phyloP scores from a whole-genome alignment of 192 early-diverging fungal species.

The Entophlyctis luteolus region DNA sequence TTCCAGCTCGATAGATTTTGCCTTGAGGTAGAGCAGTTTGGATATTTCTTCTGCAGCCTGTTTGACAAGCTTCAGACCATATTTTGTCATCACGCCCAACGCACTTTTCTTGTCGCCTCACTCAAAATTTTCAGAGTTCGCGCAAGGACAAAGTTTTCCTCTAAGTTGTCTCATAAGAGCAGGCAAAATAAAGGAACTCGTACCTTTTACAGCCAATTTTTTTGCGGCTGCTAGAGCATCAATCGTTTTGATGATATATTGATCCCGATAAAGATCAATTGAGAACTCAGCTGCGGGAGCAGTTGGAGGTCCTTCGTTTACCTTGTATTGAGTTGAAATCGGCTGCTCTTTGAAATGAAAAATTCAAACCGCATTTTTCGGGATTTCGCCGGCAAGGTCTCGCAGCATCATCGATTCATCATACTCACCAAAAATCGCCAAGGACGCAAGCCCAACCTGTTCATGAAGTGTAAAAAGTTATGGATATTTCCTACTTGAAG shows the following conservation, averaged over 20 bases:
- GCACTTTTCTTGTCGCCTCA: slow-evolving; percentile 47
- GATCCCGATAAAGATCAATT: slow-evolving; percentile 33
- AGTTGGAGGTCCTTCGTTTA: no score
- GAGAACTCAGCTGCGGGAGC: neutral
- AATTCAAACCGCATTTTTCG: neutral
- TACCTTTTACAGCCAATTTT: slow-evolving; percentile 56
- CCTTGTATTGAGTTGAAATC: no score
- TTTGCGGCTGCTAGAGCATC: slow-evolving; percentile 48
- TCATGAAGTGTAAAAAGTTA: neutral
- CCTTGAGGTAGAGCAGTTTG: slow-evolving; percentile 52
- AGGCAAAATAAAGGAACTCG: slow-evolving; percentile 23
- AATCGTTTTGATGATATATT: slow-evolving; percentile 31
- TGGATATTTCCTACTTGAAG: neutral
- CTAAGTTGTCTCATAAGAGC: neutral
- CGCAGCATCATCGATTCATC: neutral
- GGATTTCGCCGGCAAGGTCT: neutral
- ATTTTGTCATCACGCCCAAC: slow-evolving; percentile 9
- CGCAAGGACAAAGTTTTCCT: slow-evolving; percentile 40
- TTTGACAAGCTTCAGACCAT: neutral
- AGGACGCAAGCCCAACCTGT: slow-evolving; percentile 61
- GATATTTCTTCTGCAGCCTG: slow-evolving; percentile 50
- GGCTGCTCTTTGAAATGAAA: neutral
- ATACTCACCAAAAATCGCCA: slow-evolving; percentile 59
- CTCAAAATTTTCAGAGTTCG: slow-evolving; percentile 55
- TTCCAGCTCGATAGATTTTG: slow-evolving; percentile 59